Evolutionary conservation across 257 asterid species (phyloP).

Genomic region (Ballota nigra): DNA sequence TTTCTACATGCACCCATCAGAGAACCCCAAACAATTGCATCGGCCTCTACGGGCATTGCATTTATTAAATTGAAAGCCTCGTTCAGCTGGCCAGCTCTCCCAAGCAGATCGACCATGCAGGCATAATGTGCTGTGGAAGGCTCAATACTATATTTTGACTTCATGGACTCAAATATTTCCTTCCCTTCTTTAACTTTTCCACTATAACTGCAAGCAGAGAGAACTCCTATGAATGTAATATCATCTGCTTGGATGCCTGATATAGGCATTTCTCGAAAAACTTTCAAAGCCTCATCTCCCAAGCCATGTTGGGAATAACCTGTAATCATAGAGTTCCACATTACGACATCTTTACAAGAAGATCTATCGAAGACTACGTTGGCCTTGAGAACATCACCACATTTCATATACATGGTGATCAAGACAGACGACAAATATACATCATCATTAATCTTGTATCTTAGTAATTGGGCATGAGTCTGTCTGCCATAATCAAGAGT

Average conservation of each 20-base stretch:
- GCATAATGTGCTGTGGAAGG: conserved; percentile 62
- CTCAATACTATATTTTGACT: conserved; percentile 39
- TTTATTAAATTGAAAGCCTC: conserved; percentile 62
- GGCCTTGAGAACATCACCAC: conserved; percentile 61
- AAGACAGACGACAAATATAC: conserved; percentile 50
- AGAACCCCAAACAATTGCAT: conserved; percentile 76
- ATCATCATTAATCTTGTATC: conserved; percentile 42
- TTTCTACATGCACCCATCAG: conserved; percentile 71
- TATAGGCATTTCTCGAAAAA: conserved; percentile 46
- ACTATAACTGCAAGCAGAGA: conserved; percentile 80
- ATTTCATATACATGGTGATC: conserved; percentile 76
- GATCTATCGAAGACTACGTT: conserved; percentile 49
- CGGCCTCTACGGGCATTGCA: conserved; percentile 59
- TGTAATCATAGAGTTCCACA: conserved; percentile 77
- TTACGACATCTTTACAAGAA: conserved; percentile 50
- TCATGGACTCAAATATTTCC: conserved; percentile 62
- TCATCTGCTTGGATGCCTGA: conserved; percentile 43
- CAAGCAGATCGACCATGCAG: conserved; percentile 78
- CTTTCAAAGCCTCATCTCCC: conserved; percentile 50
- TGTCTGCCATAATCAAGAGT: conserved; percentile 64
- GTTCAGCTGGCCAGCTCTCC: conserved; percentile 59
- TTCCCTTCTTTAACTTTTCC: conserved; percentile 69
- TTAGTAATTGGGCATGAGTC: conserved; percentile 52
- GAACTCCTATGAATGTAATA: conserved; percentile 59
- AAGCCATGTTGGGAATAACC: conserved; percentile 79